phyloP scores from a whole-genome alignment of 2,329 filamentous ascomycete species.

The Bipolaris bicolor region DNA sequence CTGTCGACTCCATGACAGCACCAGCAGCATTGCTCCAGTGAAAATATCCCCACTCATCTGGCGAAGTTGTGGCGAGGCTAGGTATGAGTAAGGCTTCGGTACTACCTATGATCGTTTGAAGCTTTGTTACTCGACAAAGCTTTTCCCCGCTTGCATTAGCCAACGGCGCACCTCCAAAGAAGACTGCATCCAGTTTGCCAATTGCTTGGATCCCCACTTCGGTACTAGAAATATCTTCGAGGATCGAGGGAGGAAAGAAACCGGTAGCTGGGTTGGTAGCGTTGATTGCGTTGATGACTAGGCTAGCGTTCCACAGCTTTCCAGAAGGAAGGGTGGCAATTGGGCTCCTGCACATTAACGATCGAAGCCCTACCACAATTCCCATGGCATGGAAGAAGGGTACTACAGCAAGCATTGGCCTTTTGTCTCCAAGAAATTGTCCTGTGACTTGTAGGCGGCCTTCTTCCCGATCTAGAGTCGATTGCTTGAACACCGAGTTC shows the following conservation, averaged over 20 bases:
- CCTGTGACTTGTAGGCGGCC: background rate
- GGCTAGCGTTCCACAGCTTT: background rate
- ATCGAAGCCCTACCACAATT: constrained; percentile 1
- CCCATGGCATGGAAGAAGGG: constrained; percentile 3
- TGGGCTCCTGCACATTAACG: constrained; percentile 1
- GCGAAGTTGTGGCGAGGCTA: background rate
- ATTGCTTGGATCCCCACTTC: constrained; percentile 1
- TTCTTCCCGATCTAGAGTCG: background rate
- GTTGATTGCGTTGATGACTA: background rate
- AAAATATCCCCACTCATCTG: constrained; percentile 7
- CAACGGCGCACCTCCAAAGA: constrained; percentile 2
- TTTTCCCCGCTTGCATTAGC: background rate
- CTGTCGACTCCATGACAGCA: constrained; percentile 8
- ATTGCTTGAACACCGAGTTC: constrained; percentile 1
- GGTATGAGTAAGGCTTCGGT: constrained; percentile 1
- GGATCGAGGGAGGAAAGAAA: background rate
- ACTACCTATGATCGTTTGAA: constrained; percentile 6
- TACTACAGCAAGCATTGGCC: background rate
- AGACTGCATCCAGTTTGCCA: background rate
- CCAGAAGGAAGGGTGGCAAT: background rate
- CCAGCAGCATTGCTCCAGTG: background rate
- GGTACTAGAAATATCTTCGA: constrained; percentile 3
- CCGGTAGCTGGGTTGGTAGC: background rate
- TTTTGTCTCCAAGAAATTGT: background rate
- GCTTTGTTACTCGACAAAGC: background rate